A percentile compares a stretch with the other conserved stretches of the same genome.
Evolutionary conservation across 2,329 filamentous ascomycete genomes (phyloP).

Genomic region (Botrytis fragariae): DNA sequence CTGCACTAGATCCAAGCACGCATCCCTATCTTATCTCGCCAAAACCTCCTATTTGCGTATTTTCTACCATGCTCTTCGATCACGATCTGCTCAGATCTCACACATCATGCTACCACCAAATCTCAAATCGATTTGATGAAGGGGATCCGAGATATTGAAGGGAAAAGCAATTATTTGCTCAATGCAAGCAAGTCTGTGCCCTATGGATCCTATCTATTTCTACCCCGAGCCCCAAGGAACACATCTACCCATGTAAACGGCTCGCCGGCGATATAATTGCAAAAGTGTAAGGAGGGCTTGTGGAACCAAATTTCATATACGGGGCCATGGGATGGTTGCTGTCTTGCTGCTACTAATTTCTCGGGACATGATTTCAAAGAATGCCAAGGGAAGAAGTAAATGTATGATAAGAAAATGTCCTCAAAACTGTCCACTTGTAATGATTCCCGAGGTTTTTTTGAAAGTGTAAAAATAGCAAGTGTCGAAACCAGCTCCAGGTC

Average conservation of each 20-base stretch:
- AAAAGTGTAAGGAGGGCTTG: background rate
- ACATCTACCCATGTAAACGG: background rate
- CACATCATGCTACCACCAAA: background rate
- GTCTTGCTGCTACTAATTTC: background rate
- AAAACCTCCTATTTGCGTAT: background rate
- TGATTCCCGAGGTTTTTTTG: background rate
- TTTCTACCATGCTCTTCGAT: background rate
- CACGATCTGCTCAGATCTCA: background rate
- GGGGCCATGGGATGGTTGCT: background rate
- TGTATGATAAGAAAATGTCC: background rate
- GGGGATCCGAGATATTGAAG: background rate
- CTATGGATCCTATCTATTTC: background rate
- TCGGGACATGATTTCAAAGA: background rate
- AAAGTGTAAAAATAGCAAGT: background rate
- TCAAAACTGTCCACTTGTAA: background rate
- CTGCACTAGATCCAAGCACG: background rate
- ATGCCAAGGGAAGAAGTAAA: background rate
- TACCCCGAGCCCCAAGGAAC: background rate
- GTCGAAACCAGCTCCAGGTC: background rate
- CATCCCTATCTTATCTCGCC: conserved; percentile 1
- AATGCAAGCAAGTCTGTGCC: conserved; percentile 8
- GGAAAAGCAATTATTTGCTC: conserved; percentile 9
- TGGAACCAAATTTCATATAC: background rate
- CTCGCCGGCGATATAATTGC: background rate
- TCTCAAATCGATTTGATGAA: background rate